Evolutionary conservation across 148 eudicot genomes (phyloP).

Genomic region (Spergularia marina): DNA sequence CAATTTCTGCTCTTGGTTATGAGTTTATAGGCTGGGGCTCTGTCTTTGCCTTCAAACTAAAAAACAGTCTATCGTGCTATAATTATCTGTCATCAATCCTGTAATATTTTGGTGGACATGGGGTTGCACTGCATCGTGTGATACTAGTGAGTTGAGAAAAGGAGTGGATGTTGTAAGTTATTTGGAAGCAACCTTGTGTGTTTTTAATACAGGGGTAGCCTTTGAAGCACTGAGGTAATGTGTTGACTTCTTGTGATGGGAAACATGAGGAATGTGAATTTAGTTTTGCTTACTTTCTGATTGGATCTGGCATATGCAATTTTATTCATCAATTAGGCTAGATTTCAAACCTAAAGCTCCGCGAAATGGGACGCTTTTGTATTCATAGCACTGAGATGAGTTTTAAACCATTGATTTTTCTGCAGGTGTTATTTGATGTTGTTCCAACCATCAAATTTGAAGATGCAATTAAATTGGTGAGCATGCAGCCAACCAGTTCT

Average conservation of each 20-base stretch:
- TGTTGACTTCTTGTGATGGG: not conserved
- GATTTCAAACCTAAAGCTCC: not conserved
- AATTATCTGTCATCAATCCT: not conserved
- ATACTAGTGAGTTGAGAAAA: not conserved
- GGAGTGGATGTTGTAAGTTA: not conserved
- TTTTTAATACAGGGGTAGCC: too few species aligned
- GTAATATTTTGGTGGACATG: not conserved
- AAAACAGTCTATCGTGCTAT: not conserved
- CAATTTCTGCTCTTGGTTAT: conserved; percentile 1
- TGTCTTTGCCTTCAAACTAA: not conserved
- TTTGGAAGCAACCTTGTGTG: too few species aligned
- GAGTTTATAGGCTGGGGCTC: not conserved
- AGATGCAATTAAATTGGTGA: conserved; percentile 79
- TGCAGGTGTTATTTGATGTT: conserved; percentile 90
- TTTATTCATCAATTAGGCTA: not conserved
- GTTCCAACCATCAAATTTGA: conserved; percentile 84
- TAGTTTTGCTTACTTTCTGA: conserved; percentile 10
- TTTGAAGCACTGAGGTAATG: too few species aligned
- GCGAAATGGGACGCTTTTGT: not conserved
- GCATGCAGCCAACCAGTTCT: conserved; percentile 96
- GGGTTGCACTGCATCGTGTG: not conserved
- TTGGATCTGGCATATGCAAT: not conserved
- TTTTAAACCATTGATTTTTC: conserved; percentile 11
- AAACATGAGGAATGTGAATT: not conserved
- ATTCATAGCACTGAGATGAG: conserved; percentile 5